Evolutionary conservation across 805 yeast species (phyloP), one percentile per base, ranked within the genome.

Genomic region (Yamadazyma kitorensis): DNA sequence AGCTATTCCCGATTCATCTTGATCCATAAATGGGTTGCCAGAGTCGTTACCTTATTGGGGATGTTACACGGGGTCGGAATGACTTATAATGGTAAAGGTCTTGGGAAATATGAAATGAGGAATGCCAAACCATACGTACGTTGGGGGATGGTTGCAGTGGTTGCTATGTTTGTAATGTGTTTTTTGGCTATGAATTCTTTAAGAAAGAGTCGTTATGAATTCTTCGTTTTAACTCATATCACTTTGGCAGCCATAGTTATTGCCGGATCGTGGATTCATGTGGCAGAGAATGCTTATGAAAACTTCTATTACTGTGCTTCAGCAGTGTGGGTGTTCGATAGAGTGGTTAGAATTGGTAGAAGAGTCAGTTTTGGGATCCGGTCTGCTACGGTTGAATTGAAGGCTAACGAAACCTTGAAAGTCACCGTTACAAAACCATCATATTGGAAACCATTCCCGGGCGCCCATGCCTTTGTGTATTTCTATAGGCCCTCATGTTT

Each of bases 151-250:
- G 64, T 59, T 35, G 57, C 63, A 7, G 17, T 41, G 12, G 45
- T 51, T 19, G 43, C 52, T 4, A 45, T 49, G 19, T 33, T 45
- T 21, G 3, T 54, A 27, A 44, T 57, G 50, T 46, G 51, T 22
- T 36, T 55, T 37, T 59, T 53, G 18, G 47, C 55, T 13, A 27
- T 55, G 69, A 41, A 61, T 55, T 41, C 74, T 68, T 54, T 85
- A 86, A 57, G 86, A 81, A 28, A 80, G 68, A 25, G 84, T 70
- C 27, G 86, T 86, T 39, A 85, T 76, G 46, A 86, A 56, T 14
- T 47, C 23, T 44, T 57, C 33, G 32, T 55, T 13, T 21, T 50
- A 6, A 11, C 32, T 12, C 62, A 57, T 39, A 45, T 59, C 26
- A 32, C 54, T 13, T 44, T 55, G 11, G 67, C 64, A 4, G 51